Conservation (phyloP, 371 early-diverging fungal species). For the Zychaea mexicana region DNA sequence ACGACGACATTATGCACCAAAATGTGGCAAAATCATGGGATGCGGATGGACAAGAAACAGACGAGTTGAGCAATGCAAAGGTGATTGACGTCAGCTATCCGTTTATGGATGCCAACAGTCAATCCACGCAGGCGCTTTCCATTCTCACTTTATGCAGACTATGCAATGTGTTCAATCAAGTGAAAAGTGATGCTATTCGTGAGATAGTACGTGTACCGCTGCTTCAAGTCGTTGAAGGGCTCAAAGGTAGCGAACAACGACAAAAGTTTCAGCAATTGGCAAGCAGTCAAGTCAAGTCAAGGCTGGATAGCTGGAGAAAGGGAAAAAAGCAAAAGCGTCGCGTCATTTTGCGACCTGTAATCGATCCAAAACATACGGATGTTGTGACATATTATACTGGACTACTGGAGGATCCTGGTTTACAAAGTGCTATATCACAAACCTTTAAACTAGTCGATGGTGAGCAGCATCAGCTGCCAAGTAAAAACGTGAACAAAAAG, state of each 20-base stretch:
- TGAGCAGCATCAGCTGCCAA: not conserved
- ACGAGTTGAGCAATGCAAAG: not conserved
- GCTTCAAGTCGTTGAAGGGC: constrained; percentile 21
- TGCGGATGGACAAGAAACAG: not conserved
- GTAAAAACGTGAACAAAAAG: not conserved
- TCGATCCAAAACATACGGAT: not conserved
- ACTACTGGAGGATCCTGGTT: not conserved
- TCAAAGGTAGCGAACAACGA: constrained; percentile 5
- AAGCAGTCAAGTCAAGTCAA: constrained; percentile 4
- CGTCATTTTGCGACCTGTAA: constrained; percentile 9
- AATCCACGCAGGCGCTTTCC: constrained; percentile 12
- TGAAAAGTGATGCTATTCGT: not conserved
- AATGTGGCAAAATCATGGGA: not conserved
- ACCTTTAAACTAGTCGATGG: constrained; percentile 4
- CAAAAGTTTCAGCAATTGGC: constrained; percentile 7
- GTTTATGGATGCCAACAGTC: constrained; percentile 1
- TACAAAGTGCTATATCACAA: constrained; percentile 3
- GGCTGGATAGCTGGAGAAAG: constrained; percentile 14
- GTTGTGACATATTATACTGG: not conserved
- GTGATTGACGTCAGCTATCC: constrained; percentile 17
- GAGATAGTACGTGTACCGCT: constrained; percentile 17
- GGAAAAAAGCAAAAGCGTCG: constrained; percentile 8
- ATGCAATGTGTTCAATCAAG: constrained; percentile 9
- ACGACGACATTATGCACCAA: not conserved
- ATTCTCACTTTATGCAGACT: constrained; percentile 15